Base-by-base conservation (phyloP, 768 basidiomycete species). In the Podaxis carcinomalis region DNA sequence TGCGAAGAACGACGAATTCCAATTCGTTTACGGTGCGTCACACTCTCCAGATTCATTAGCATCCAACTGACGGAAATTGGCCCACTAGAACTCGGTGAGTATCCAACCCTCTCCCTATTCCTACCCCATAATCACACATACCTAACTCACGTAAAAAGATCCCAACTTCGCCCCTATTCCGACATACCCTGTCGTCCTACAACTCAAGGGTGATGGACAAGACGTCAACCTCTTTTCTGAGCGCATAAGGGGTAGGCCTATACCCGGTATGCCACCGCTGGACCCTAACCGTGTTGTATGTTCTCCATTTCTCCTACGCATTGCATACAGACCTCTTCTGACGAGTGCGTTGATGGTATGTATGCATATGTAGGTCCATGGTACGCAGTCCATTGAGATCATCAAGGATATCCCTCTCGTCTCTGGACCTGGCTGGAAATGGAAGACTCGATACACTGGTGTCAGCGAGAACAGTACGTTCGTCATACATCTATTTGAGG, bases 161-260 rank as follows among this genome's bases (percentile, higher is more conserved):
- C 68, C 68, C 57, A 76, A 81, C 28, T 95, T 90, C 73, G 77
- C 87, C 13, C 83, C 92, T 2, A 78, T 95, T 67, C 93, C 93
- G 7, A 94, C 93, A 0, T 95, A 88, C 72, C 92, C 93, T 1
- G 90, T 92, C 14, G 89, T 91, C 0, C 80, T 95, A 4, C 75
- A 72, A 28, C 79, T 93, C 68, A 93, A 92, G 74, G 87, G 89
- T 10, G 77, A 80, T 39, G 82, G 78, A 59, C 77, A 82, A 51
- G 92, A 93, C 57, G 79, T 93, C 19, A 85, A 86, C 62, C 70
- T 86, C 62, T 95, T 95, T 72, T 75, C 81, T 23, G 78, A 83
- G 32, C 75, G 76, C 32, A 67, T 85, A 37, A 75, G 80, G 64
- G 68, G 75, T 44, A 66, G 70, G 61, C 62, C 77, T 7, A 72